These are phyloP conservation scores for Aureobasidium melanogenum DNA, from an alignment of 2,329 filamentous ascomycete genomes.

Conservation along the genomic window DNA sequence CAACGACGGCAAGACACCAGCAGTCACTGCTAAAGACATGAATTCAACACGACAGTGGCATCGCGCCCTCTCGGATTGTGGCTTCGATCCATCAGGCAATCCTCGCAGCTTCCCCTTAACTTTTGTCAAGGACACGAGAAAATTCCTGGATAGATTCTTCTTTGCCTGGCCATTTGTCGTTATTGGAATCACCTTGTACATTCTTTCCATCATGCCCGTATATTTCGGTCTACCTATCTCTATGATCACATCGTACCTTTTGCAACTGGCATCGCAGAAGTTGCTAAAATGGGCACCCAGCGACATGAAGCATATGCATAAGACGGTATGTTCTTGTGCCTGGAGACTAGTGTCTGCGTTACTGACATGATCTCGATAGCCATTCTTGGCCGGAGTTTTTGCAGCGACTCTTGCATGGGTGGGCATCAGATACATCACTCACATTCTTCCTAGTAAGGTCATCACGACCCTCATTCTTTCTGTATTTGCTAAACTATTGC, in stretches of 20 bases:
- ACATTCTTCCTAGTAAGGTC: conserved; percentile 57
- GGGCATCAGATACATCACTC: conserved; percentile 64
- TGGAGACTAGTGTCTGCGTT: too few species aligned
- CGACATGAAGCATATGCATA: conserved; percentile 84
- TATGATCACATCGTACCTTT: conserved; percentile 54
- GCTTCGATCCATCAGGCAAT: conserved; percentile 72
- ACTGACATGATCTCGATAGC: conserved; percentile 39
- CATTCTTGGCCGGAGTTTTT: conserved; percentile 91
- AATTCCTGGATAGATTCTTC: conserved; percentile 74
- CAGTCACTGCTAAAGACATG: conserved; percentile 78
- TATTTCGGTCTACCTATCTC: conserved; percentile 68
- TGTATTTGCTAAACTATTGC: conserved; percentile 19
- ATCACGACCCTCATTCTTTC: not conserved
- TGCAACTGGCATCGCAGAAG: conserved; percentile 72
- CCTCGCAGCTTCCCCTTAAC: conserved; percentile 65
- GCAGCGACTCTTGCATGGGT: conserved; percentile 76
- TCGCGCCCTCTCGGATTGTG: conserved; percentile 71
- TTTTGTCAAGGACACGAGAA: conserved; percentile 66
- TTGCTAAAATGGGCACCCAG: conserved; percentile 72
- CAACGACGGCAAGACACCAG: conserved; percentile 80
- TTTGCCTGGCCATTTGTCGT: conserved; percentile 82
- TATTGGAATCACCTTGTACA: conserved; percentile 60
- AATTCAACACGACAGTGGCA: conserved; percentile 78
- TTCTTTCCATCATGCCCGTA: conserved; percentile 65
- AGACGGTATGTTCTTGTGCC: conserved; percentile 58